phyloP scores from a whole-genome alignment of 345 rosid species.

The Rhizophora mangle region DNA sequence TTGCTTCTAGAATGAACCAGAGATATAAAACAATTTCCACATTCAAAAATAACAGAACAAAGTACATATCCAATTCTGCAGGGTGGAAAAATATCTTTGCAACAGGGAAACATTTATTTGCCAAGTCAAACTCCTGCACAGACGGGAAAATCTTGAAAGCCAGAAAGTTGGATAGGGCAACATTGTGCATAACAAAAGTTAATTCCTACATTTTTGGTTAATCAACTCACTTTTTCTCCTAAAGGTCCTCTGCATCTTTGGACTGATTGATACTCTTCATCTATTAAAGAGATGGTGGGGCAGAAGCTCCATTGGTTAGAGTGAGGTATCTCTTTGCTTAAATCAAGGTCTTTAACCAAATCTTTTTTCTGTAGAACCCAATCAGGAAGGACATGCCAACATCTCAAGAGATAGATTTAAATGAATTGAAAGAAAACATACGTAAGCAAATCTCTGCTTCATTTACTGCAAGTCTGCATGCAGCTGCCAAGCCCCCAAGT shows the following conservation, averaged over 20 bases:
- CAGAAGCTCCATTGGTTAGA: conserved; percentile 20
- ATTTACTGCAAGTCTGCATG: too few species aligned
- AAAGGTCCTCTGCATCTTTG: conserved; percentile 32
- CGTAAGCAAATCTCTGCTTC: too few species aligned
- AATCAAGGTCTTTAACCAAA: conserved; percentile 62
- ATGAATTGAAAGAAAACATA: too few species aligned
- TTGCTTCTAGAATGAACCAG: neutral
- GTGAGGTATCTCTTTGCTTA: conserved; percentile 49
- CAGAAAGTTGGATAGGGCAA: neutral
- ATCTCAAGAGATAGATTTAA: conserved; percentile 36
- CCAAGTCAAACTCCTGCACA: conserved; percentile 84
- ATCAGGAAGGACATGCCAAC: conserved; percentile 81
- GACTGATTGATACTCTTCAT: conserved; percentile 25
- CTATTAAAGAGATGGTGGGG: conserved; percentile 13
- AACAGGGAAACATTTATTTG: conserved; percentile 88
- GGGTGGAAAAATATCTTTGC: conserved; percentile 94
- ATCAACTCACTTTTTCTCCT: conserved; percentile 55
- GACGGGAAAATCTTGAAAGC: conserved; percentile 10
- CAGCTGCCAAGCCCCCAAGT: too few species aligned
- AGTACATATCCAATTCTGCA: conserved; percentile 65
- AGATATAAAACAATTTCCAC: neutral
- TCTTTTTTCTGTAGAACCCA: conserved; percentile 75
- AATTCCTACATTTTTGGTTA: conserved; percentile 55
- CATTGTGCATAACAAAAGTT: neutral
- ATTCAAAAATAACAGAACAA: neutral